Conservation (phyloP, 805 yeast genomes). For the Wickerhamomyces chaumierensis region DNA sequence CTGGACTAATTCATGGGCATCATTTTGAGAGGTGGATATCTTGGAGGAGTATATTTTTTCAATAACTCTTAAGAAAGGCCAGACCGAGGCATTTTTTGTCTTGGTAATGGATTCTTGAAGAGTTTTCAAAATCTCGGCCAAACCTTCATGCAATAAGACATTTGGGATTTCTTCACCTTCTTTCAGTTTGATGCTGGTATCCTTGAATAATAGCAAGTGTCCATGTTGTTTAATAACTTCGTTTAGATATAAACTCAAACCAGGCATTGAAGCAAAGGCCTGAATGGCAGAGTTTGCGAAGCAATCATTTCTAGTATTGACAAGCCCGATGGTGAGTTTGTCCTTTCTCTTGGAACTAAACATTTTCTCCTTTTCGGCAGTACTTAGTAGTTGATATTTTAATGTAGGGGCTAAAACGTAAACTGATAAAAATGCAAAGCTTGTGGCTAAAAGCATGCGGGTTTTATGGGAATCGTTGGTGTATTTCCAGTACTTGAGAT, state of each 20-base stretch:
- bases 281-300: constrained; percentile 87
- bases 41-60: constrained; percentile 64
- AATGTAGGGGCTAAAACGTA: constrained; percentile 23
- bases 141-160: constrained; percentile 44
- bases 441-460: constrained; percentile 16
- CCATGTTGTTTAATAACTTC: constrained; percentile 18
- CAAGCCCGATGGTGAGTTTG: constrained; percentile 69
- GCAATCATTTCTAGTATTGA: constrained; percentile 80
- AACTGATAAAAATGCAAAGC: constrained; percentile 15
- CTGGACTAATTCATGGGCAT: constrained; percentile 89
- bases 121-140: constrained; percentile 39
- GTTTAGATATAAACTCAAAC: constrained; percentile 45
- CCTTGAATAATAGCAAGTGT: constrained; percentile 7
- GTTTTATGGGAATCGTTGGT: constrained; percentile 4
- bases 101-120: constrained; percentile 53
- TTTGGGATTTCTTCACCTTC: constrained; percentile 21
- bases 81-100: constrained; percentile 51
- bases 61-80: constrained; percentile 66
- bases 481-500: constrained; percentile 15
- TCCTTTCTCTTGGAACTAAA: constrained; percentile 47
- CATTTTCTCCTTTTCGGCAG: constrained; percentile 16
- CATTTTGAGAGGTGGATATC: constrained; percentile 79
- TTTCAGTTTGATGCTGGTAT: constrained; percentile 4
- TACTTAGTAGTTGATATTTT: constrained; percentile 9
- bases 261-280: constrained; percentile 56